These are phyloP conservation scores for Coleophoma cylindrospora DNA, from an alignment of 2,329 filamentous ascomycete species.

Conservation along the genomic window DNA sequence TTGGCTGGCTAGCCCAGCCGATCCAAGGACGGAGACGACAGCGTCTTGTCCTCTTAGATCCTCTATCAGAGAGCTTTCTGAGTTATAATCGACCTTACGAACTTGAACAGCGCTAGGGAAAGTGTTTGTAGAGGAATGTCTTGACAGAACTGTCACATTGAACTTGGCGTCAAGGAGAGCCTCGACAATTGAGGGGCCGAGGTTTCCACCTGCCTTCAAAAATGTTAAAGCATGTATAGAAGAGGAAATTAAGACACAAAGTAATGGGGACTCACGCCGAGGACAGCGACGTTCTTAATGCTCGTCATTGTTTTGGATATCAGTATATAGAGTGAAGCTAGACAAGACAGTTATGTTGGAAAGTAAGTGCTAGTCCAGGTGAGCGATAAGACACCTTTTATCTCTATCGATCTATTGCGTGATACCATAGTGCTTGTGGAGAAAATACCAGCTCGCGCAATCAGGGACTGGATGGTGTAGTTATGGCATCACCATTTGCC, in stretches of 20 bases:
- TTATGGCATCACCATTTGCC: no score
- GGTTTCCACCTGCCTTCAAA: conserved; percentile 11
- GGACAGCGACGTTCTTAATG: conserved; percentile 14
- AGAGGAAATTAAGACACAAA: neutral
- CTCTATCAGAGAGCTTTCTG: conserved; percentile 20
- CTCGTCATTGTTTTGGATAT: conserved; percentile 2
- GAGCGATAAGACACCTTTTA: no score
- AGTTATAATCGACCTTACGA: conserved; percentile 11
- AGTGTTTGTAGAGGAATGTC: conserved; percentile 19
- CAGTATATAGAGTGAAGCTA: no score
- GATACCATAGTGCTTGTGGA: no score
- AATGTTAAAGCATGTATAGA: neutral
- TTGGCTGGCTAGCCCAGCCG: conserved; percentile 3
- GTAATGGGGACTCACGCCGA: conserved; percentile 11
- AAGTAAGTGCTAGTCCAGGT: no score
- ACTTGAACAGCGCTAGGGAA: conserved; percentile 17
- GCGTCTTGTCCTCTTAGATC: conserved; percentile 17
- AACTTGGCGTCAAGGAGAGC: conserved; percentile 24
- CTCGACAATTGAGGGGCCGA: conserved; percentile 17
- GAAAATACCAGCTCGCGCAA: no score
- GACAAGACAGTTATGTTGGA: no score
- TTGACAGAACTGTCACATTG: conserved; percentile 26
- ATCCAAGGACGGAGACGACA: conserved; percentile 12
- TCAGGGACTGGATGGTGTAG: no score
- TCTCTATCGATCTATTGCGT: no score